Conservation (phyloP, 768 basidiomycete species). For the Trametes sanguinea region DNA sequence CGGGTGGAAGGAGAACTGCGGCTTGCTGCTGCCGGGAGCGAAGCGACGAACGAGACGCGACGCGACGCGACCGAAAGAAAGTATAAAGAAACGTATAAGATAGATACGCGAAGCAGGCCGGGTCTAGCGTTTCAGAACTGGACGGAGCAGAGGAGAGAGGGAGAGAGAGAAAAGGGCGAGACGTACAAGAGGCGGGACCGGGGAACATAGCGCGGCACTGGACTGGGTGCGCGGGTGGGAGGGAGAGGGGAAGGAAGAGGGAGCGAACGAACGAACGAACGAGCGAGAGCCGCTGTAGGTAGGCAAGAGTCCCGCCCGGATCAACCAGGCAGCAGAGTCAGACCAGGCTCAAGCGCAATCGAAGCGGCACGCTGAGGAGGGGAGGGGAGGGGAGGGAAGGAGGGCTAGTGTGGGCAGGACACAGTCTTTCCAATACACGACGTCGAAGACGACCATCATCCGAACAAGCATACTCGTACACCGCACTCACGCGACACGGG, state of each 20-base stretch:
- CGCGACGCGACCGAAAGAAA: background rate
- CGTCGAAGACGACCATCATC: slow-evolving; percentile 7
- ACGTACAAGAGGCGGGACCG: slow-evolving; percentile 18
- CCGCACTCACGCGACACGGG: slow-evolving; percentile 8
- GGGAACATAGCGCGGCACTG: background rate
- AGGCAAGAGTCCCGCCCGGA: slow-evolving; percentile 25
- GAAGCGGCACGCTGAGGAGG: background rate
- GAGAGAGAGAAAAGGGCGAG: slow-evolving; percentile 16
- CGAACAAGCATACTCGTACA: slow-evolving; percentile 21
- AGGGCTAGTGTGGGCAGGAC: background rate
- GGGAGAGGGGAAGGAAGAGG: too few species aligned
- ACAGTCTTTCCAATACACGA: slow-evolving; percentile 20
- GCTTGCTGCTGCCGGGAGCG: background rate
- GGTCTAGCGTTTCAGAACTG: slow-evolving; percentile 5
- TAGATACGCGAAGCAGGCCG: slow-evolving; percentile 12
- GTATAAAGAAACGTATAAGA: slow-evolving; percentile 20
- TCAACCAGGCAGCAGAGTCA: slow-evolving; percentile 25
- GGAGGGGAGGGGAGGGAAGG: background rate
- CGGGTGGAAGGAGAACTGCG: background rate
- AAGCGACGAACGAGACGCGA: background rate
- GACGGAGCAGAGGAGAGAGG: background rate
- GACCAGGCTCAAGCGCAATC: slow-evolving; percentile 25
- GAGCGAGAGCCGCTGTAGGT: slow-evolving; percentile 17
- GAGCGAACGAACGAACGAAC: slow-evolving; percentile 2
- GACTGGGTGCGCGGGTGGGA: too few species aligned